Base-by-base conservation (phyloP, 2,329 filamentous ascomycete genomes). In the Gaeumannomyces sp. region DNA sequence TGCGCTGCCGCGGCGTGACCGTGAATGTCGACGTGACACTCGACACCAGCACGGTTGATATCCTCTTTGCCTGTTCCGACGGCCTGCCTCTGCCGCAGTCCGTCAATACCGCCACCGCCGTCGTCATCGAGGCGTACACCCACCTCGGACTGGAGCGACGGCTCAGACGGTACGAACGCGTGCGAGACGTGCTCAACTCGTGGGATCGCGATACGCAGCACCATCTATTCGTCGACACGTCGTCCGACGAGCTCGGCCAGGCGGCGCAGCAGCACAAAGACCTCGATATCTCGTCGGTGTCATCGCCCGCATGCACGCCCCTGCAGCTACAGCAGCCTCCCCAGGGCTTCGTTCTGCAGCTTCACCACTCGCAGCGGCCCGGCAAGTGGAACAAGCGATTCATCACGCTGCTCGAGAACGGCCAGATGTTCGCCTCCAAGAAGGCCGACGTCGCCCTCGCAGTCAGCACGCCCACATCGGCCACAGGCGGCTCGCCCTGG, bases 301-400 rank as follows among this genome's bases (percentile, higher is more conserved):
- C 31, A 5, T n/a, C 59, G 16, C 57, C 57, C 28, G 45, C 45
- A 11, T 53, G 45, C 45, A 53, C 45, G 8, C 45, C 45, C 6
- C 19, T 53, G 45, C 45, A 53, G 45, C 45, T n/a, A 11, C 45
- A 53, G 45, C 45, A 53, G 45, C 81, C 87, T 59, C 92, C 92
- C 0, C 74, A 77, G 1, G 89, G 89, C 58, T 85, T 88, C 65
- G 85, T 85, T 19, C 84, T 93, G 64, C 83, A 89, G 65, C 80
- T 98, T 68, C 89, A 94, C 71, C 89, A 96, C 76, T 95, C 91
- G 0, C 89, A 92, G 59, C 88, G 87, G 60, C 88, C 89, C 0
- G 90, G 91, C 22, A 95, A 92, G 74, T 98, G 94, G 95, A 88
- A 87, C 69, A 97, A 97, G 77, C 87, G 91, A 56, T 92, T 85